Conservation (phyloP, 257 asterid genomes). For the Thymus mandschuricus region DNA sequence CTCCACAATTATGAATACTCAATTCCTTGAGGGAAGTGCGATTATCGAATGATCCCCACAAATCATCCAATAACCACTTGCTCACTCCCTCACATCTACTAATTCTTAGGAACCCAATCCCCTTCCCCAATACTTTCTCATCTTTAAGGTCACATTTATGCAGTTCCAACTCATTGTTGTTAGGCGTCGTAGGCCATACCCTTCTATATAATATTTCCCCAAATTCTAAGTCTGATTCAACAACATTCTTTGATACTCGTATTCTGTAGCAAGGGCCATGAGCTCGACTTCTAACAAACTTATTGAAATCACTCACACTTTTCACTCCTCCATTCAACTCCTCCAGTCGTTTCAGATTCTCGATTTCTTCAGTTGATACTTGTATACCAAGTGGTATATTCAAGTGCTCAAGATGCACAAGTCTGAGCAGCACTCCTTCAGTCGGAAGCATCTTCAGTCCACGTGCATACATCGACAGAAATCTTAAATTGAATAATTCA, state of each 20-base stretch:
- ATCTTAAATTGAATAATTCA: neutral
- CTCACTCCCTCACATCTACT: constrained; percentile 3
- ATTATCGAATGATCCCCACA: neutral
- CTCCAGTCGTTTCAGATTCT: constrained; percentile 2
- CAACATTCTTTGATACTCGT: too few relatives aligned
- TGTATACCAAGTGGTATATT: neutral
- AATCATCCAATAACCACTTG: neutral
- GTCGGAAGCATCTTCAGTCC: neutral
- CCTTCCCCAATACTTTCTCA: neutral
- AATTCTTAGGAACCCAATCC: neutral
- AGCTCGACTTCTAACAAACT: neutral
- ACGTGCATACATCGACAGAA: neutral
- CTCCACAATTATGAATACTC: too few relatives aligned
- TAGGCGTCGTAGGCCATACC: too few relatives aligned
- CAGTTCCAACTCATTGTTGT: neutral
- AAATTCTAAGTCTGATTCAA: too few relatives aligned
- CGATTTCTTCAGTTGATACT: neutral
- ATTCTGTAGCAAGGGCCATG: too few relatives aligned
- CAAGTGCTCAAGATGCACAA: neutral
- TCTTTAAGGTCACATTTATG: neutral
- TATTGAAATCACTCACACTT: neutral
- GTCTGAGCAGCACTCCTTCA: neutral
- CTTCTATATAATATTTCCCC: too few relatives aligned
- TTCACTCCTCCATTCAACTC: constrained; percentile 7
- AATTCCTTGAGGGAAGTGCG: constrained; percentile 15